phyloP scores from a whole-genome alignment of 2,329 filamentous ascomycete genomes.

The Pseudogymnoascus sp. region DNA sequence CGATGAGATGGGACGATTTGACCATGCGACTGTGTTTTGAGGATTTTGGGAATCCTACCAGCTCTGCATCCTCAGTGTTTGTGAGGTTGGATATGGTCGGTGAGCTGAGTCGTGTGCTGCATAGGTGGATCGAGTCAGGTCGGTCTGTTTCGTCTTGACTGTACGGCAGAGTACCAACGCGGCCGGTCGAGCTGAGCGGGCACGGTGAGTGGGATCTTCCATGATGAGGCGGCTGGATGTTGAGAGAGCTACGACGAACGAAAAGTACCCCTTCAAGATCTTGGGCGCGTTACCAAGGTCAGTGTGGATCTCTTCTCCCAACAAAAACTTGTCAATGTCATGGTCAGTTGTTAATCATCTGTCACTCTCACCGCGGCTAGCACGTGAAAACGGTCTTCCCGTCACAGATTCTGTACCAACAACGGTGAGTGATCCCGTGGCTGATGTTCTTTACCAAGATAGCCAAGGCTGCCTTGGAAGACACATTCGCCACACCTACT shows the following conservation, averaged over 20 bases:
- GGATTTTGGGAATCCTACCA: not conserved
- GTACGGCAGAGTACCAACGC: not conserved
- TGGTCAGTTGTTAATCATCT: not conserved
- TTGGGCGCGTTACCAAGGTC: not conserved
- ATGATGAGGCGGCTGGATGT: not conserved
- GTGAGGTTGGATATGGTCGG: not conserved
- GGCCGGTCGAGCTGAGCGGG: not conserved
- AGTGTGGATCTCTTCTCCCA: not conserved
- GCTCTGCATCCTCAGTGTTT: not conserved
- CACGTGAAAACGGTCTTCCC: not conserved
- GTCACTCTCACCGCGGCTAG: not conserved
- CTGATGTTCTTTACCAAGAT: not conserved
- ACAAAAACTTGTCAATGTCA: not conserved
- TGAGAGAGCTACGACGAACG: not conserved
- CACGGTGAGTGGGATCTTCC: not conserved
- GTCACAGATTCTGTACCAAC: not conserved
- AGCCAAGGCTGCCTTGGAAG: not conserved
- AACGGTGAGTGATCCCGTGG: not conserved
- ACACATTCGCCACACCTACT: not conserved
- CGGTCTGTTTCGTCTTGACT: not conserved
- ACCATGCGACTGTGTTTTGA: not conserved
- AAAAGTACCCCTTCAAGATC: not conserved
- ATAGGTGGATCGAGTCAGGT: not conserved
- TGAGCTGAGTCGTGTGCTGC: constrained; percentile 5
- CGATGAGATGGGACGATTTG: no score